phyloP scores from a whole-genome alignment of 1,284 basidiomycete species.

The Sporisorium iseilematis-ciliati region DNA sequence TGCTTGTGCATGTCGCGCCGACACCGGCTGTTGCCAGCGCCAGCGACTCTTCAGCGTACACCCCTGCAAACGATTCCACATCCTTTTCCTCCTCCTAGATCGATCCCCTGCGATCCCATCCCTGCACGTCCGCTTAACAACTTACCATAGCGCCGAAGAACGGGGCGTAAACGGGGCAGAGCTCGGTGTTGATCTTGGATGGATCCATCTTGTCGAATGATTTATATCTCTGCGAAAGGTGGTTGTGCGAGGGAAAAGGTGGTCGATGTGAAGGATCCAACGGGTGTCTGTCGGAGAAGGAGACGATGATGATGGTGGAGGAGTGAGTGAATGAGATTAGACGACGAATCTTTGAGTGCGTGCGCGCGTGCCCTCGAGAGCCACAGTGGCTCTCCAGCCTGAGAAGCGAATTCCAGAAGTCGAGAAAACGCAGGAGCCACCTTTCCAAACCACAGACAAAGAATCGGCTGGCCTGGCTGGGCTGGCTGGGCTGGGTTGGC shows the following conservation, averaged over 20 bases:
- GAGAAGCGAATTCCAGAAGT: slow-evolving; percentile 13
- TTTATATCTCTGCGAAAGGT: slow-evolving; percentile 1
- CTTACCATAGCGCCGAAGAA: slow-evolving; percentile 96
- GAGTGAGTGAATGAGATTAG: slow-evolving; percentile 9
- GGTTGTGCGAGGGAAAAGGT: not conserved
- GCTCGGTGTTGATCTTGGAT: slow-evolving; percentile 63
- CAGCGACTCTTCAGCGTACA: no score
- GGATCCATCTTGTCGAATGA: slow-evolving; percentile 56
- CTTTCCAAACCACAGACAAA: slow-evolving; percentile 8
- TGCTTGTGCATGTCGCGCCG: no score
- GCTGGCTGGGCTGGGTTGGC: no score
- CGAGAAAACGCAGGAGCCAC: slow-evolving; percentile 42
- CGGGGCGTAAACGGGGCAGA: slow-evolving; percentile 76
- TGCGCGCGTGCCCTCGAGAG: slow-evolving; percentile 28
- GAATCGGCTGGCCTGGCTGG: no score
- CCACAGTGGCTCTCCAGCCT: no score
- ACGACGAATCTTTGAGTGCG: slow-evolving; percentile 4
- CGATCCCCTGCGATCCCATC: not conserved
- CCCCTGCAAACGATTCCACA: no score
- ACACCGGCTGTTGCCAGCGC: not conserved
- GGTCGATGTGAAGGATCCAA: slow-evolving; percentile 16
- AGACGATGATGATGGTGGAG: slow-evolving; percentile 16
- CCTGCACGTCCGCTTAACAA: slow-evolving; percentile 13
- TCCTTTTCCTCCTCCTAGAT: not conserved
- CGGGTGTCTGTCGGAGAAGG: not conserved